Evolutionary conservation across 345 rosid species (phyloP).

Genomic region (Aquilaria malaccensis): DNA sequence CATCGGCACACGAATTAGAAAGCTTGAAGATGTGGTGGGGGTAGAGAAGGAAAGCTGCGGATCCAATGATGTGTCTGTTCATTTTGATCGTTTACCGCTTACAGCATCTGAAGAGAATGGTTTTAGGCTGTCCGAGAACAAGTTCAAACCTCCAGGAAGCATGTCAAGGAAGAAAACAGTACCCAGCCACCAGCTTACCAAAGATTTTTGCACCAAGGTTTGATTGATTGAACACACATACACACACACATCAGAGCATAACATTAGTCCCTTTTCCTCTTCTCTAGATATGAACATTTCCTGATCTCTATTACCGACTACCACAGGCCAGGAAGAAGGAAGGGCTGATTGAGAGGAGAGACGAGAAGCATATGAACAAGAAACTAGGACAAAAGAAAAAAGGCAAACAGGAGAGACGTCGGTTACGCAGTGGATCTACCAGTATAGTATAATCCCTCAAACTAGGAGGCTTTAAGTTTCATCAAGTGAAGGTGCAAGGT

Average conservation of each 20-base stretch:
- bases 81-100: conserved; percentile 31
- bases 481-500: not conserved
- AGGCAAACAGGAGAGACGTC: conserved; percentile 8
- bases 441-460: not conserved
- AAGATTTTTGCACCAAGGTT: conserved; percentile 37
- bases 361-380: conserved; percentile 27
- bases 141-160: conserved; percentile 27
- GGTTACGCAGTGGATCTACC: conserved; percentile 14
- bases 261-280: not conserved
- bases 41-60: conserved; percentile 88
- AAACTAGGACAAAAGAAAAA: conserved; percentile 21
- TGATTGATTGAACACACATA: not conserved
- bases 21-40: conserved; percentile 31
- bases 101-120: conserved; percentile 18
- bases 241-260: not conserved
- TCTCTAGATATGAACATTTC: conserved; percentile 1
- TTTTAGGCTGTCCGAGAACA: conserved; percentile 21
- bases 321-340: conserved; percentile 36
- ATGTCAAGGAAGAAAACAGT: conserved; percentile 43
- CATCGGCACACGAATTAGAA: conserved; percentile 11
- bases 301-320: not conserved
- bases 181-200: conserved; percentile 40
- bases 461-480: not conserved
- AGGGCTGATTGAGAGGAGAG: conserved; percentile 22
- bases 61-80: conserved; percentile 65